Percentiles rank a stretch among this genome's conserved stretches.
Evolutionary conservation across 177 flowering plant species (phyloP).

Genomic region (Tripterygium wilfordii): DNA sequence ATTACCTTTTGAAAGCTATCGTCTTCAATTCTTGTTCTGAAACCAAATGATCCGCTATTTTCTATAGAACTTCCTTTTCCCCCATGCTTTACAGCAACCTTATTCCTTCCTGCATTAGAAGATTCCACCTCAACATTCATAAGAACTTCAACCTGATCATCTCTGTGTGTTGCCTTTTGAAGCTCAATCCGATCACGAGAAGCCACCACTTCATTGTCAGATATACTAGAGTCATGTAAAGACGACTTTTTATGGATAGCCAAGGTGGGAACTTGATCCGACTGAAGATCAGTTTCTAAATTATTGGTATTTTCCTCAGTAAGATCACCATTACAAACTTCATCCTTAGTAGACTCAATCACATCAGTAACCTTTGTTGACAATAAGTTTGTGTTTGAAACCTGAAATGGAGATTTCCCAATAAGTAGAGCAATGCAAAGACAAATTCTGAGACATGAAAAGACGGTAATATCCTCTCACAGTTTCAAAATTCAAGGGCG

Average conservation of each 20-base stretch:
- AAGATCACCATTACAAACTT: slow-evolving; percentile 21
- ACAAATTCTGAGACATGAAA: no score
- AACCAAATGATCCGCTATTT: background rate
- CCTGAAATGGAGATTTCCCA: slow-evolving; percentile 33
- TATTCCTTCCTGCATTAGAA: slow-evolving; percentile 30
- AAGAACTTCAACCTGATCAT: slow-evolving; percentile 16
- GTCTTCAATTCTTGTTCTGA: slow-evolving; percentile 1
- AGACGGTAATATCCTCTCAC: slow-evolving; percentile 28
- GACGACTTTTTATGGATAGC: slow-evolving; percentile 48
- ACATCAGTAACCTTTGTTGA: slow-evolving; percentile 31
- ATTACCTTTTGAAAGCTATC: slow-evolving; percentile 1
- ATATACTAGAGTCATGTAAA: slow-evolving; percentile 26
- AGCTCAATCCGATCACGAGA: background rate
- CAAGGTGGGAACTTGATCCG: slow-evolving; percentile 66
- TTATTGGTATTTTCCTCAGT: slow-evolving; percentile 30
- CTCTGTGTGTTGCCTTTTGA: background rate
- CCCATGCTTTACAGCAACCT: slow-evolving; percentile 25
- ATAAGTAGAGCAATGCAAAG: no score
- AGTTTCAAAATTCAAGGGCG: slow-evolving; percentile 27
- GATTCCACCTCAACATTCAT: slow-evolving; percentile 19
- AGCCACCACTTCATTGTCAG: slow-evolving; percentile 22
- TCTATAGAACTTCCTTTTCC: slow-evolving; percentile 19
- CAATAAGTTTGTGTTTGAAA: slow-evolving; percentile 25
- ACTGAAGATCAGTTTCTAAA: slow-evolving; percentile 32
- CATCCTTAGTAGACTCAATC: slow-evolving; percentile 25